A percentile compares a stretch with the other conserved stretches of the same genome.
These are phyloP conservation scores for Bondarzewia mesenterica DNA, from an alignment of 1,284 basidiomycete genomes.

Conservation along the genomic window DNA sequence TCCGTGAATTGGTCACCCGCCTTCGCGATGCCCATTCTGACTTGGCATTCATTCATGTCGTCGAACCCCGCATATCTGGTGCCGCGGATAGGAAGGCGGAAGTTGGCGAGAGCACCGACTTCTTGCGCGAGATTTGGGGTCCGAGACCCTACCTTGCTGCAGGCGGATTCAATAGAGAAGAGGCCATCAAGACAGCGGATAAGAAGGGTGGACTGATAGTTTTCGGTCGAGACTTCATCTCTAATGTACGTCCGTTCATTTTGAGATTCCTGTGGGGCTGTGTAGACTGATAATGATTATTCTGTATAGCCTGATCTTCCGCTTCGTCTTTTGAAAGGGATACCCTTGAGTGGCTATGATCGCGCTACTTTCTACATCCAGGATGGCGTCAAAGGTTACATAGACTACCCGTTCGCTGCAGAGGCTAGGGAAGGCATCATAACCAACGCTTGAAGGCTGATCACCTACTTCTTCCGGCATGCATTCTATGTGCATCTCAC, in stretches of 20 bases:
- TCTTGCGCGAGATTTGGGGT: slow-evolving; percentile 19
- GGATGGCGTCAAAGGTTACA: slow-evolving; percentile 16
- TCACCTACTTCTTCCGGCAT: no score
- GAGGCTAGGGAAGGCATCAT: neutral
- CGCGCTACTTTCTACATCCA: slow-evolving; percentile 17
- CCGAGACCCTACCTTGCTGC: slow-evolving; percentile 23
- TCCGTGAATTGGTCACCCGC: slow-evolving; percentile 1
- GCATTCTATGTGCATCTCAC: no score
- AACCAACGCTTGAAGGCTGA: no score
- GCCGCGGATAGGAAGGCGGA: slow-evolving; percentile 3
- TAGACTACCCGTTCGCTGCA: slow-evolving; percentile 20
- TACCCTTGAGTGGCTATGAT: slow-evolving; percentile 18
- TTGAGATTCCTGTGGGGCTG: neutral
- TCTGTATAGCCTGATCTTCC: slow-evolving; percentile 33
- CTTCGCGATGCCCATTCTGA: slow-evolving; percentile 1
- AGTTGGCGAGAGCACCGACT: slow-evolving; percentile 17
- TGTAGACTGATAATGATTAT: neutral
- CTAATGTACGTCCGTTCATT: slow-evolving; percentile 23
- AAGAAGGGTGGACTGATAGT: slow-evolving; percentile 27
- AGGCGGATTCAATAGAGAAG: slow-evolving; percentile 23
- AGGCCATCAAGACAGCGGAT: slow-evolving; percentile 16
- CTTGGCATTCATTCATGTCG: slow-evolving; percentile 1
- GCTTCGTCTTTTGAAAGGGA: slow-evolving; percentile 19
- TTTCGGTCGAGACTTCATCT: slow-evolving; percentile 39
- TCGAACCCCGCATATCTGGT: slow-evolving; percentile 26